Conservation (phyloP, 192 early-diverging fungal species). For the Linnemannia zychae region DNA sequence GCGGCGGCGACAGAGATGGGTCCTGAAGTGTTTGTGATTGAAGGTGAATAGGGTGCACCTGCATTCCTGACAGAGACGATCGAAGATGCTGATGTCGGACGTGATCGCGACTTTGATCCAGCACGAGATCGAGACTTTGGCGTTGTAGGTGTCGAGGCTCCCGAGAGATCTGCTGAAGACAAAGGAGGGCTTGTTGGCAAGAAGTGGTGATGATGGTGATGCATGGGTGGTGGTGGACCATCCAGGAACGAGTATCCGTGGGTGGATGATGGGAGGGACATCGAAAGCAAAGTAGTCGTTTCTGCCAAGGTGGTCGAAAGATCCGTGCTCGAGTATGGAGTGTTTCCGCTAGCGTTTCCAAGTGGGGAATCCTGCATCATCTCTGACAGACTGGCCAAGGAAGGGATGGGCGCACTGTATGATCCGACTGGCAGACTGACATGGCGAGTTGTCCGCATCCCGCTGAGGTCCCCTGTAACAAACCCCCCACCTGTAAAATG, state of each 20-base stretch:
- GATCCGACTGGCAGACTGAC: constrained; percentile 45
- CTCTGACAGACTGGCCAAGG: constrained; percentile 48
- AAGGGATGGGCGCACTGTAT: constrained; percentile 47
- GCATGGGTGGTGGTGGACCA: constrained; percentile 40
- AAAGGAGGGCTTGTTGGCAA: constrained; percentile 46
- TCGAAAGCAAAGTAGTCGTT: constrained; percentile 36
- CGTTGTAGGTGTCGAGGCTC: constrained; percentile 26
- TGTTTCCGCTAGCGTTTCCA: not conserved
- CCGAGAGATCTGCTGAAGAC: constrained; percentile 34
- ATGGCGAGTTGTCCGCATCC: constrained; percentile 30
- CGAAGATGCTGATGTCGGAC: constrained; percentile 43
- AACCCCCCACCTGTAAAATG: constrained; percentile 51
- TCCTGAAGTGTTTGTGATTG: constrained; percentile 14
- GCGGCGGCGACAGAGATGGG: constrained; percentile 10
- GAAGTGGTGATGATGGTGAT: constrained; percentile 26
- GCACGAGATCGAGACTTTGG: constrained; percentile 49
- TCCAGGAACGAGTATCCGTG: constrained; percentile 51
- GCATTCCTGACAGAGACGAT: constrained; percentile 40
- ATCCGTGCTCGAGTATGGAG: not conserved
- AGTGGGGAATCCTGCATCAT: constrained; percentile 50
- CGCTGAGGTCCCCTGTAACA: constrained; percentile 35
- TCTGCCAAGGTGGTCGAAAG: constrained; percentile 21
- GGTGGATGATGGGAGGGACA: constrained; percentile 41
- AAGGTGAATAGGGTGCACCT: constrained; percentile 47
- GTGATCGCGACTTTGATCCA: constrained; percentile 50